Evolutionary conservation across 257 asterid genomes (phyloP).

Genomic region (Salvia rosmarinus): DNA sequence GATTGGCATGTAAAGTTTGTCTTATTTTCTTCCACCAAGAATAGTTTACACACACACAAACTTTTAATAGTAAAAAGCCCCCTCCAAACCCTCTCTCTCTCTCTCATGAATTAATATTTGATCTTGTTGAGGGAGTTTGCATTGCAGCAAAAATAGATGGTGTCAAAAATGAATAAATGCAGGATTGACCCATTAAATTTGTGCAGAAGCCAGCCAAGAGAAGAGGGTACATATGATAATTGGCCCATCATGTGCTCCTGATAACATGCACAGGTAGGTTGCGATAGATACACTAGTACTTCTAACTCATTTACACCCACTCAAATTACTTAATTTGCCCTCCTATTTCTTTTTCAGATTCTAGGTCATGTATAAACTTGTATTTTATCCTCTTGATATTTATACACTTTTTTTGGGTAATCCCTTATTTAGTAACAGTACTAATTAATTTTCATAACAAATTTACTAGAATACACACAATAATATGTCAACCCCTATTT

Average conservation of each 20-base stretch:
- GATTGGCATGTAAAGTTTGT: conserved; percentile 38
- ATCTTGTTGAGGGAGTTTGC: no score
- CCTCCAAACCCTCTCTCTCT: background rate
- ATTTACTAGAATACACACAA: background rate
- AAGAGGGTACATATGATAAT: conserved; percentile 44
- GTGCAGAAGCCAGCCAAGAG: conserved; percentile 52
- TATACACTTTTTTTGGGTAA: background rate
- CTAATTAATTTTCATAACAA: background rate
- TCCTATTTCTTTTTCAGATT: no score
- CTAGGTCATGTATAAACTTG: no score
- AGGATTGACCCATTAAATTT: conserved; percentile 49
- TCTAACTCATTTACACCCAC: conserved; percentile 2
- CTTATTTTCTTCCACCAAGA: conserved; percentile 30
- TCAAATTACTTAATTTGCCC: background rate
- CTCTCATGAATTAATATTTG: no score
- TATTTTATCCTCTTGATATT: no score
- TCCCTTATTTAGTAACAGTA: background rate
- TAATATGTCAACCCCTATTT: no score
- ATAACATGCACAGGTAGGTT: conserved; percentile 52
- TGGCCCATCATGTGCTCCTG: conserved; percentile 63
- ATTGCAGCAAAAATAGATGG: conserved; percentile 28
- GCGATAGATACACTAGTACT: conserved; percentile 45
- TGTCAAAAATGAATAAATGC: conserved; percentile 53
- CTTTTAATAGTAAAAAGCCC: conserved; percentile 2
- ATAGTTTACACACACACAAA: conserved; percentile 21